phyloP scores from a whole-genome alignment of 2,329 filamentous ascomycete species.

The Trichoderma sp. region DNA sequence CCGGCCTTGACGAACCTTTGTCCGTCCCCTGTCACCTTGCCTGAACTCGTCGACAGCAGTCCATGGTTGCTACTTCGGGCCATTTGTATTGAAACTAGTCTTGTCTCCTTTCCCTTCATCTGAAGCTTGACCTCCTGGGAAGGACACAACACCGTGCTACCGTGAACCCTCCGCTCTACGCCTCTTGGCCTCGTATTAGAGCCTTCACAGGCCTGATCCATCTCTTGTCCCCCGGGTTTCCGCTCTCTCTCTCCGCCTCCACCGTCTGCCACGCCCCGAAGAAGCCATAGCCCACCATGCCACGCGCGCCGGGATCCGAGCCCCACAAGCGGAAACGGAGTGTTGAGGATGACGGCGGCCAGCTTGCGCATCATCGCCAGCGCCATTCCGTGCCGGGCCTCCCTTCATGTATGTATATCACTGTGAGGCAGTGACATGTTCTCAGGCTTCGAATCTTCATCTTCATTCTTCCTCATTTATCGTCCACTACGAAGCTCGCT shows the following conservation, averaged over 20 bases:
- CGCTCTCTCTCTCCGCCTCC: neutral
- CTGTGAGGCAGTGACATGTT: too few relatives aligned
- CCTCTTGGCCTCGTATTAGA: neutral
- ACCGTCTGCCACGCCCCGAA: neutral
- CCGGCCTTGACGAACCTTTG: neutral
- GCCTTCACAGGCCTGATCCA: neutral
- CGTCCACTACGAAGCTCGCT: too few relatives aligned
- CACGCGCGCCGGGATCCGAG: constrained; percentile 47
- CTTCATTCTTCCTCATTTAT: too few relatives aligned
- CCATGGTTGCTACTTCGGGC: neutral
- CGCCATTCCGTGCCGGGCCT: constrained; percentile 47
- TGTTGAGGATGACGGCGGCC: constrained; percentile 46
- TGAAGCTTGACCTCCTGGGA: neutral
- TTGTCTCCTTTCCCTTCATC: neutral
- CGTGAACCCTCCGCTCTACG: neutral
- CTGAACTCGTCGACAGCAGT: neutral
- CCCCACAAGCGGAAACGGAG: constrained; percentile 54
- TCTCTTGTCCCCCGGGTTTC: neutral
- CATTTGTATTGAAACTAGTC: neutral
- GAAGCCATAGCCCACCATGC: constrained; percentile 40
- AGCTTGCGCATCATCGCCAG: constrained; percentile 7
- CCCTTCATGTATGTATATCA: constrained; percentile 49
- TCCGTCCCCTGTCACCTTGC: neutral
- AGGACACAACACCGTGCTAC: neutral
- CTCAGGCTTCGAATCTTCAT: neutral